Base-by-base conservation (phyloP, 1,284 basidiomycete genomes). In the Laetiporus sulphureus region DNA sequence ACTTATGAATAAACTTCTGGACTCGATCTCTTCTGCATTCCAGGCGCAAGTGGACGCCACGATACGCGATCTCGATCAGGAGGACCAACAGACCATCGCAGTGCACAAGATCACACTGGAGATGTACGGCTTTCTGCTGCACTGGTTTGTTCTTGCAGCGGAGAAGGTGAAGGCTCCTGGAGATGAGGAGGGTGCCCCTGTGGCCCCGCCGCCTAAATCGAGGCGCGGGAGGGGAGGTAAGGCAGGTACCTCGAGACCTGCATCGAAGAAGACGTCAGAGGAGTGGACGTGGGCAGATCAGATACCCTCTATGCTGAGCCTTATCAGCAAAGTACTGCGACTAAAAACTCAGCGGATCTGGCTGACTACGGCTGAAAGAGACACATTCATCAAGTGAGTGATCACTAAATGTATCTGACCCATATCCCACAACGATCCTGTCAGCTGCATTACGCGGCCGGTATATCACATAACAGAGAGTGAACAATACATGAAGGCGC, bases 401-500 rank as follows among this genome's bases (percentile, higher is more conserved):
- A 12, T 20, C 30, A 18, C 27, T 10, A 27, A 33, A 7, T 16
- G 24, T 12, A 15, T 6, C 31, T 39, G 7, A 34, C 25, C 34
- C 38, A 29, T 46, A 8, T 21, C 22, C 18, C 38, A 33, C n/a
- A 44, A 30, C 27, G 43, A 27, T n/a, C n/a, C 25, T 27, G 7
- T 7, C 25, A 91, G 89, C 36, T 93, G 91, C 58, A 75, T 96
- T 47, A 89, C 87, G 3, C 79, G 82, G 37, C 87, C 91, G 0
- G 90, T 86, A 0, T 94, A 94, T 57, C 79, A 88, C 51, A 72
- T 97, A 42, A 80, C 80, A 32, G 92, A 98, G 61, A 85, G 75
- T 49, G 93, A 98, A 58, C 66, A 72, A 31, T 91, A 93, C 62
- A 89, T 98, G 81, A 97, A 97, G 62, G 64, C 65, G 8, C 65